Evolutionary conservation across 192 early-diverging fungal species (phyloP).

Genomic region (Coemansia sp.): DNA sequence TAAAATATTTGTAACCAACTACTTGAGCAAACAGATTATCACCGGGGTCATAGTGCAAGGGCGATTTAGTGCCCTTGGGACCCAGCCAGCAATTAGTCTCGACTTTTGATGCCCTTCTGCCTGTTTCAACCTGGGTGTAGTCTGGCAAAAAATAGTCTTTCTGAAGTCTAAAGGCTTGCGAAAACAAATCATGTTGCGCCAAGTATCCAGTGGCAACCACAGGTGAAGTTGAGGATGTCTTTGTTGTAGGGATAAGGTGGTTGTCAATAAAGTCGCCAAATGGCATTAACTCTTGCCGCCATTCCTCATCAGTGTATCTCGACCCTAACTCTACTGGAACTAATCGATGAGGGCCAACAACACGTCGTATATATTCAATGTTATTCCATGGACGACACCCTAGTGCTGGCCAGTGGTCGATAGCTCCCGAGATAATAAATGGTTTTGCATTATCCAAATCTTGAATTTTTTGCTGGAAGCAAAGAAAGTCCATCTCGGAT

Average conservation of each 20-base stretch:
- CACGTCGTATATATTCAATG: constrained; percentile 54
- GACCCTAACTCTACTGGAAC: constrained; percentile 82
- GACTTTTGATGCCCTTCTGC: constrained; percentile 33
- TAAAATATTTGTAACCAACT: constrained; percentile 75
- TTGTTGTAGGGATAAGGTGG: constrained; percentile 9
- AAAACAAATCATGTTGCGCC: constrained; percentile 82
- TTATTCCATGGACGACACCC: constrained; percentile 56
- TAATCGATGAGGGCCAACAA: constrained; percentile 60
- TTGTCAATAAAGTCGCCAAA: constrained; percentile 67
- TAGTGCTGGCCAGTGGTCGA: constrained; percentile 36
- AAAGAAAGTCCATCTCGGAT: constrained; percentile 4
- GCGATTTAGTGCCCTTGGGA: constrained; percentile 74
- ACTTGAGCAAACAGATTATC: constrained; percentile 85
- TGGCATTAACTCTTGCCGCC: constrained; percentile 70
- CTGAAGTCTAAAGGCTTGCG: constrained; percentile 65
- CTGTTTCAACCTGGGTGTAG: constrained; percentile 63
- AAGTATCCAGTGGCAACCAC: too few relatives aligned
- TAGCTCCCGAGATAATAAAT: constrained; percentile 28
- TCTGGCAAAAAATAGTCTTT: constrained; percentile 74
- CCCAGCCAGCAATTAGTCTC: constrained; percentile 73
- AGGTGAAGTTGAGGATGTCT: neutral
- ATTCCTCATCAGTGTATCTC: constrained; percentile 71
- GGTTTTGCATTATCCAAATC: constrained; percentile 1
- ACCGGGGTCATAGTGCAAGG: constrained; percentile 77
- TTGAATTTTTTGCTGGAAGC: constrained; percentile 15